phyloP scores from a whole-genome alignment of 345 rosid species.

The Ceriops zippeliana region DNA sequence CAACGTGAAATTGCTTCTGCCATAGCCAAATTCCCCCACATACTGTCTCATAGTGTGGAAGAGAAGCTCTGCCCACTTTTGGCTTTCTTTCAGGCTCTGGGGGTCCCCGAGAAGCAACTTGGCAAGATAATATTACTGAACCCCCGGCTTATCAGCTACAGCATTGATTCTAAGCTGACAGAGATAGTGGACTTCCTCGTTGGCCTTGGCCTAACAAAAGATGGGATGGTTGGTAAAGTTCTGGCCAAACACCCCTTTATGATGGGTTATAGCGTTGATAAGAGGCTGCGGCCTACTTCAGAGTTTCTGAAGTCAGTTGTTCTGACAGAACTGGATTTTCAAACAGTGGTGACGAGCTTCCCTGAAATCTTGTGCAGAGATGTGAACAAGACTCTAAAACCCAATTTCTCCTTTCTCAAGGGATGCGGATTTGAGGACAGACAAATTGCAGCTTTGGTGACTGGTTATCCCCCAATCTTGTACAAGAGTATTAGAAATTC shows the following conservation, averaged over 20 bases:
- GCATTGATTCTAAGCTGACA: conserved; percentile 61
- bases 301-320: conserved; percentile 61
- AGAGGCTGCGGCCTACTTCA: conserved; percentile 53
- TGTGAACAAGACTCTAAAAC: conserved; percentile 49
- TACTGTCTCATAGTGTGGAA: conserved; percentile 71
- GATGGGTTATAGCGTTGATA: conserved; percentile 64
- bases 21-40: conserved; percentile 61
- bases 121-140: conserved; percentile 64
- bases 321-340: conserved; percentile 44
- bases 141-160: conserved; percentile 75
- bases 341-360: conserved; percentile 44
- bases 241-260: conserved; percentile 63
- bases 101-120: conserved; percentile 66
- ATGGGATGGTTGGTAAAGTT: conserved; percentile 63
- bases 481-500: conserved; percentile 66
- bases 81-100: conserved; percentile 75
- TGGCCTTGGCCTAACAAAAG: conserved; percentile 51
- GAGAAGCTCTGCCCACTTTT: conserved; percentile 81
- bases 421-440: conserved; percentile 51
- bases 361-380: conserved; percentile 75
- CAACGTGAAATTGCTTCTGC: conserved; percentile 62
- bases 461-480: conserved; percentile 63
- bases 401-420: conserved; percentile 44
- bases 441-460: conserved; percentile 51
- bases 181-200: conserved; percentile 54